Conservation (phyloP, 305 asterid species). For the Fraxinus sp. region DNA sequence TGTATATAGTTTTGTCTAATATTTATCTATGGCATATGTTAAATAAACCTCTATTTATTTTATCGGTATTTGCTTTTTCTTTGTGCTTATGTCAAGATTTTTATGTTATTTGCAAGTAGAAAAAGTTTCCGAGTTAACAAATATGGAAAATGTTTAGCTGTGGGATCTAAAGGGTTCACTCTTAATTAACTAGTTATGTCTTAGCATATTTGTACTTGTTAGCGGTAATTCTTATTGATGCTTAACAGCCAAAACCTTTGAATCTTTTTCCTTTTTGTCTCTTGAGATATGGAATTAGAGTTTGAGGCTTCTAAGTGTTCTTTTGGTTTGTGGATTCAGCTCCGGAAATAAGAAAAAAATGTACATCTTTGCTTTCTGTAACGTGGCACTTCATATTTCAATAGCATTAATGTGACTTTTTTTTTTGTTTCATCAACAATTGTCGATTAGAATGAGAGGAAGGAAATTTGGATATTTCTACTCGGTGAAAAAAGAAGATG, state of each 20-base stretch:
- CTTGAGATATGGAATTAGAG: not conserved
- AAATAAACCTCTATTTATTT: no score
- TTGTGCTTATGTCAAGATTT: not conserved
- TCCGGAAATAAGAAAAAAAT: conserved; percentile 96
- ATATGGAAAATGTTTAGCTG: not conserved
- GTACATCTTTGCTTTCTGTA: no score
- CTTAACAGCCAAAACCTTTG: not conserved
- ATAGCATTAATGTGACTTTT: no score
- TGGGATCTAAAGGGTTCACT: not conserved
- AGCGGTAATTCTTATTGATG: not conserved
- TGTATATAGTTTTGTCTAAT: no score
- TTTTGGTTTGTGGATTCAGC: conserved; percentile 47
- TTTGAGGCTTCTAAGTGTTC: not conserved
- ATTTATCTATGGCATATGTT: no score
- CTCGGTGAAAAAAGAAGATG: no score
- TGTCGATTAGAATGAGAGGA: no score
- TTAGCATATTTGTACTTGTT: not conserved
- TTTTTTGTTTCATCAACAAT: no score
- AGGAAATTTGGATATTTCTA: no score
- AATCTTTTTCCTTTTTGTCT: not conserved
- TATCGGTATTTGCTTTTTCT: not conserved
- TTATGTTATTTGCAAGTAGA: not conserved
- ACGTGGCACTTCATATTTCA: no score
- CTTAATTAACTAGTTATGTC: not conserved
- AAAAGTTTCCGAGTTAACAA: not conserved